Evolutionary conservation across 177 flowering plant genomes (phyloP).

Genomic region (Vitis hybrid): DNA sequence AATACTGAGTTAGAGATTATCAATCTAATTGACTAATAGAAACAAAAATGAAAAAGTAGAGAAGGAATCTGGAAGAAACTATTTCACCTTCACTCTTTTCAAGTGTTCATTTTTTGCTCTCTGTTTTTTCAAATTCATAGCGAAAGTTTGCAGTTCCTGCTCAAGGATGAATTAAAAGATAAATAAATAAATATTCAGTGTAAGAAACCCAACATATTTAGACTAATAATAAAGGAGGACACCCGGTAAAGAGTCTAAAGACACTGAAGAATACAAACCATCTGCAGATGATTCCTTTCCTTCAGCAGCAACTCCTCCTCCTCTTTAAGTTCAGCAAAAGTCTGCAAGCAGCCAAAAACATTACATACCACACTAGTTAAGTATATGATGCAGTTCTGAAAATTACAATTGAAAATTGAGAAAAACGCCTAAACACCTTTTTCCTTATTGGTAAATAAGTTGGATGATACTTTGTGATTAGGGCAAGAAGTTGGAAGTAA

Average conservation of each 20-base stretch:
- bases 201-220: neutral
- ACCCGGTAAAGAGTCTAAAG: neutral
- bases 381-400: no score
- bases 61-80: no score
- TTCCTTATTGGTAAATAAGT: no score
- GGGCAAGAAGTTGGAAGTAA: no score
- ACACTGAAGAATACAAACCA: constrained; percentile 31
- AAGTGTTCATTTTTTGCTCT: constrained; percentile 44
- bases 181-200: neutral
- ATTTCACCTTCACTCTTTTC: constrained; percentile 66
- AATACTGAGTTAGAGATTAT: no score
- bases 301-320: constrained; percentile 52
- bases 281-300: constrained; percentile 49
- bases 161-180: neutral
- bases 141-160: constrained; percentile 50
- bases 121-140: constrained; percentile 31
- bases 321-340: constrained; percentile 58
- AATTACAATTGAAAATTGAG: no score
- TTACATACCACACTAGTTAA: no score
- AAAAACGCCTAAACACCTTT: no score
- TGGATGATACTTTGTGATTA: no score
- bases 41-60: no score
- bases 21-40: no score
- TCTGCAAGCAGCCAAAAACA: constrained; percentile 29
- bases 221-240: neutral